Evolutionary conservation across 2,329 filamentous ascomycete genomes (phyloP).

Genomic region (Claviceps pusilla): DNA sequence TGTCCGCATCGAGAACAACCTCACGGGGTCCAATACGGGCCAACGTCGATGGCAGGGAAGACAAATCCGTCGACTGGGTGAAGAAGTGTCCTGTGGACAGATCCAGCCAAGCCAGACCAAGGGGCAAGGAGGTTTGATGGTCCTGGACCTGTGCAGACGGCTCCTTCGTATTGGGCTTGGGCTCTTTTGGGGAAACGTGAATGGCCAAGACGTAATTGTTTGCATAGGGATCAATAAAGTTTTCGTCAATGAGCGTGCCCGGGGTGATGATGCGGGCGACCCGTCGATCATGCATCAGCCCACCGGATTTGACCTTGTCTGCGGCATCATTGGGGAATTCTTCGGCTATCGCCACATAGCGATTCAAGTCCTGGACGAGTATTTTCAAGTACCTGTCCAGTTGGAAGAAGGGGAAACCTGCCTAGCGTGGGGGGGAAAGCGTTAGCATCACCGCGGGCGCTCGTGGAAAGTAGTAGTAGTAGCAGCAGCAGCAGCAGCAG

Average conservation of each 20-base stretch:
- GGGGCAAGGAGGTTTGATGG: constrained; percentile 13
- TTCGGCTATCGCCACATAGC: constrained; percentile 86
- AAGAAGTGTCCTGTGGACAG: constrained; percentile 89
- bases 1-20: constrained; percentile 57
- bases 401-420: constrained; percentile 87
- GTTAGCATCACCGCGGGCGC: background rate
- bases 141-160: background rate
- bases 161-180: no score
- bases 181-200: constrained; percentile 29
- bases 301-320: constrained; percentile 58
- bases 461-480: background rate
- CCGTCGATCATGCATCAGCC: constrained; percentile 67
- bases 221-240: constrained; percentile 85
- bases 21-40: constrained; percentile 74
- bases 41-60: constrained; percentile 62
- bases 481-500: background rate
- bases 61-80: constrained; percentile 59
- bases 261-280: constrained; percentile 84
- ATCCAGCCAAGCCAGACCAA: constrained; percentile 88
- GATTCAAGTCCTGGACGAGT: constrained; percentile 77
- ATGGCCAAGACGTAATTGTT: constrained; percentile 88
- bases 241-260: constrained; percentile 91
- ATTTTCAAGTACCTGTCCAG: constrained; percentile 85
- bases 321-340: constrained; percentile 66
- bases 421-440: constrained; percentile 29